A percentile compares a stretch with the other conserved stretches of the same genome.
Evolutionary conservation across 768 basidiomycete species (phyloP).

Genomic region (Crepidotus variabilis): DNA sequence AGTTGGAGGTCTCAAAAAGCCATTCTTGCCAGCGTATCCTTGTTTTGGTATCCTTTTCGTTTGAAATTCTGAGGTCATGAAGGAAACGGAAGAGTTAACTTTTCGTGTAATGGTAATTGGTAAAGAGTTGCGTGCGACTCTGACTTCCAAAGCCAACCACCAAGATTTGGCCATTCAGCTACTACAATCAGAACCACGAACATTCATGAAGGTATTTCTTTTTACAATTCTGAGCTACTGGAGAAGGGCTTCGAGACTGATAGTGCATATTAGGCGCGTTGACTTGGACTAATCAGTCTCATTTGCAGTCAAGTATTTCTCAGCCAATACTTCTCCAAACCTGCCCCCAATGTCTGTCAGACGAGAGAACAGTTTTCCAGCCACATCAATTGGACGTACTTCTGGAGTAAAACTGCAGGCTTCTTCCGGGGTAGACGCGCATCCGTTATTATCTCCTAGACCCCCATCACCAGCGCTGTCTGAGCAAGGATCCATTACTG

Average conservation of each 20-base stretch:
- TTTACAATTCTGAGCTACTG: too few species aligned
- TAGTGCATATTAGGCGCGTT: too few species aligned
- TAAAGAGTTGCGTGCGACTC: not conserved
- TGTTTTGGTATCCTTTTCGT: conserved; percentile 4
- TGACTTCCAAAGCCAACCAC: not conserved
- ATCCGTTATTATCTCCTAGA: conserved; percentile 57
- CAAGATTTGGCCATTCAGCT: too few species aligned
- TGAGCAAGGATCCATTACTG: conserved; percentile 18
- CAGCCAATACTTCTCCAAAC: not conserved
- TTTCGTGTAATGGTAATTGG: not conserved
- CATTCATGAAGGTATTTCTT: too few species aligned
- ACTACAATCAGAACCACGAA: too few species aligned
- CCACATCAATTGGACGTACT: conserved; percentile 51
- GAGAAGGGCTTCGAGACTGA: too few species aligned
- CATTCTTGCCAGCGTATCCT: conserved; percentile 11
- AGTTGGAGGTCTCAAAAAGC: conserved; percentile 7
- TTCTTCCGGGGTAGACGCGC: conserved; percentile 53
- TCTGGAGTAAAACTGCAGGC: conserved; percentile 40
- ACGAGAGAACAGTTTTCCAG: conserved; percentile 39
- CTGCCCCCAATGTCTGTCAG: conserved; percentile 27
- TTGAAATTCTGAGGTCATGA: not conserved
- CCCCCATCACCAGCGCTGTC: conserved; percentile 25
- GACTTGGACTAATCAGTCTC: too few species aligned
- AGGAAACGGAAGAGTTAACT: not conserved
- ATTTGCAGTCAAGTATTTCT: not conserved